Base-by-base conservation (phyloP, 192 early-diverging fungal genomes). In the Gryganskiella cystojenkinii region DNA sequence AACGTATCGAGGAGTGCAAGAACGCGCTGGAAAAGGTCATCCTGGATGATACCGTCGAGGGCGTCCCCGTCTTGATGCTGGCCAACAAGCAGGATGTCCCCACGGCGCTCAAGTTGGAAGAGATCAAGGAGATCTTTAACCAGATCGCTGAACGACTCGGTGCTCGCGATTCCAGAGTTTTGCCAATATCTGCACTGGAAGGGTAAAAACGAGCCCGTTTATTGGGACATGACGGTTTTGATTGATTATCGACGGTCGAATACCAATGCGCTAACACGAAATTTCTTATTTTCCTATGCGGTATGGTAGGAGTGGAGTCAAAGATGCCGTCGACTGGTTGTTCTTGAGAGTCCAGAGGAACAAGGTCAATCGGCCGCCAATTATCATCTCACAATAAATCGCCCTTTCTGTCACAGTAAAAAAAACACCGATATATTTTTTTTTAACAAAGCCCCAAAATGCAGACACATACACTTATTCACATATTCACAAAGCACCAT, bases 81-180 rank as follows among this genome's bases (percentile, higher is more conserved):
- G 95, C 96, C 14, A 99, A 97, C 80, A 99, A 99, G 67, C 91
- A 95, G 74, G 98, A 99, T 76, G 59, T 90, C 27, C 70, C 83
- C n/a, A 86, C 85, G 24, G 90, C 92, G 0, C 65, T 92, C 40
- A 76, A 81, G 24, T 82, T 98, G 31, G 93, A 94, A 24, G 85
- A 93, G 35, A 89, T 97, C 65, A 96, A 98, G 73, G 95, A 98
- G 72, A 85, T 94, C 20, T 94, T 99, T 63, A 98, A 96, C 70
- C 85, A 87, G 33, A 92, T 98, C 79, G 95, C 96, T 7, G 83
- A 92, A 17, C 84, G 81, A 60, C 79, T 99, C 17, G 95, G 93
- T 4, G 92, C 93, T 17, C 80, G 96, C 52, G 95, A 97, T 70
- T 95, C 92, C 3, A 88, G 91, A 57, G 98, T 97, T 5, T 58